Evolutionary conservation across 2,329 filamentous ascomycete species (phyloP), one percentile per base, ranked within the genome.

Genomic region (Scedosporium aurantiacum): DNA sequence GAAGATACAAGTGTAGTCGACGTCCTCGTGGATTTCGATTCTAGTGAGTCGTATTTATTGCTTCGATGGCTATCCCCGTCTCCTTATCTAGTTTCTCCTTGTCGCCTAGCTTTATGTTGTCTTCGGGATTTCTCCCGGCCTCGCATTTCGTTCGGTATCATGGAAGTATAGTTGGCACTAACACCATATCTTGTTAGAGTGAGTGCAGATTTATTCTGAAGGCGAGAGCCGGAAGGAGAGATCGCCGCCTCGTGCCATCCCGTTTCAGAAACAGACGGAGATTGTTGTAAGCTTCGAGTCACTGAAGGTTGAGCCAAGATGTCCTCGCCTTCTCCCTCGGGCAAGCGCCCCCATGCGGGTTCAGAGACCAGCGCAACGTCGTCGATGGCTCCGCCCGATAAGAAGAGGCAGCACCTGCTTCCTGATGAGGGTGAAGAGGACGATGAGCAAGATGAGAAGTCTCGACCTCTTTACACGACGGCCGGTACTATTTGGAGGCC

Each of bases 401-500:
- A 45, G 45, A 12, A 43, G 40, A 47, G 6, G 28, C 23, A 56
- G 52, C 23, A 18, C 23, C 52, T 32, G 43, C 43, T 47, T 6
- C 14, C 43, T 21, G 43, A 56, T 3, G 23, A 27, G 47, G n/a
- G 27, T 18, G 18, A 54, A 45, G 14, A 52, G 28, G 25, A 6
- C 21, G 8, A 52, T 18, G 32, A 37, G 10, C 32, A 37, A 37
- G 32, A 57, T 45, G 57, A 56, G 25, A 56, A 58, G 41, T 52
- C 67, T 61, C 74, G 75, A 63, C 72, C 73, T 27, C 78, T 75
- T 54, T 83, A 82, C 66, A 83, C 80, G 16, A 83, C 81, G 6
- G 81, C 81, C 23, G 81, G 81, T n/a, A 82, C 81, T 3, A 73
- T 81, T 56, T 82, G 80, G 70, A 79, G 80, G 40, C 79, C 80